Percentiles rank a stretch among this genome's conserved stretches.
These are phyloP conservation scores for Cochlearia excelsa DNA, from an alignment of 345 rosid species.

Conservation along the genomic window DNA sequence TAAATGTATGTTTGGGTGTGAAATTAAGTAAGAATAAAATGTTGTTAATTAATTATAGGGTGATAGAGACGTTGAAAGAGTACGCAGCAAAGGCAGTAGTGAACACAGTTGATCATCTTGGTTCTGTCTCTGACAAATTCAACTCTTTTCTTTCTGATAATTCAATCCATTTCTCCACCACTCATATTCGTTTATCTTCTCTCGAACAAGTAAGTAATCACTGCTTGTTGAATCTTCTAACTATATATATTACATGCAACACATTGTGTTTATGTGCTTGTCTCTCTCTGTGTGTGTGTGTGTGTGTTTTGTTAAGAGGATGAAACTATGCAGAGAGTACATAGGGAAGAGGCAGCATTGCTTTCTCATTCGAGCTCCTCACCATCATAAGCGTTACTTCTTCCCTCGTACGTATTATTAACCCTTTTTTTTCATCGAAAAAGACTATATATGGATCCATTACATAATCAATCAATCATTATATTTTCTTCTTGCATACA, in stretches of 20 bases:
- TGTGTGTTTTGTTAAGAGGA: slow-evolving; percentile 43
- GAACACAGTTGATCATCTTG: slow-evolving; percentile 83
- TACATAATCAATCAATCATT: not conserved
- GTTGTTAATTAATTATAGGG: slow-evolving; percentile 42
- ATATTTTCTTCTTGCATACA: slow-evolving; percentile 15
- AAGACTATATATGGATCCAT: too few species aligned
- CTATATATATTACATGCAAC: too few species aligned
- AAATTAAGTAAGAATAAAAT: not conserved
- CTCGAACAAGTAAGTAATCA: slow-evolving; percentile 70
- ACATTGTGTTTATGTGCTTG: too few species aligned
- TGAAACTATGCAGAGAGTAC: slow-evolving; percentile 50
- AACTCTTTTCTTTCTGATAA: slow-evolving; percentile 50
- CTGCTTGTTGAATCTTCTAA: slow-evolving; percentile 5
- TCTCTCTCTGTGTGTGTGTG: not conserved
- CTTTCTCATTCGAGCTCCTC: slow-evolving; percentile 43
- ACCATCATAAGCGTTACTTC: slow-evolving; percentile 61
- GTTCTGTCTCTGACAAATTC: slow-evolving; percentile 72
- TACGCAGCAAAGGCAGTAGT: slow-evolving; percentile 70
- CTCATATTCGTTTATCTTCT: slow-evolving; percentile 54
- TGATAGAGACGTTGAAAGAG: slow-evolving; percentile 63
- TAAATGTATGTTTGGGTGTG: not conserved
- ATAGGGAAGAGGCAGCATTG: slow-evolving; percentile 48
- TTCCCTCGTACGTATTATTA: slow-evolving; percentile 54
- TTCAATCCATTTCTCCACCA: slow-evolving; percentile 44
- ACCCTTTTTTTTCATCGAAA: not conserved